Conservation (phyloP, 2,329 filamentous ascomycete genomes). For the Cryoendolithus antarcticus region DNA sequence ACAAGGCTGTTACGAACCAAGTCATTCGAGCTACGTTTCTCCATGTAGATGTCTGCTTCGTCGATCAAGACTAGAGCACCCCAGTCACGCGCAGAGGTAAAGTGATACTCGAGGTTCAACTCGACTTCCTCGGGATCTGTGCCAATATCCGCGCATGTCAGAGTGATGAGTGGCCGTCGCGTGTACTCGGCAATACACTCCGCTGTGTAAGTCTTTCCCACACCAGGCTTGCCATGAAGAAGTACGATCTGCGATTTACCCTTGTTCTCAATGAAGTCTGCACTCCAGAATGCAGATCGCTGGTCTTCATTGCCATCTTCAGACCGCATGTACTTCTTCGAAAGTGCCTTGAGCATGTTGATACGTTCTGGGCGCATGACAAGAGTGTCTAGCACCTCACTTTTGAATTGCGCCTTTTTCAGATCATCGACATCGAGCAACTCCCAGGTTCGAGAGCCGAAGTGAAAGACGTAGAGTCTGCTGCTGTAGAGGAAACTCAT, state of each 20-base stretch:
- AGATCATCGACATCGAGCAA: constrained; percentile 14
- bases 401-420: constrained; percentile 16
- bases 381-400: constrained; percentile 18
- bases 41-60: constrained; percentile 50
- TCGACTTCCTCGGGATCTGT: constrained; percentile 8
- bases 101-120: constrained; percentile 9
- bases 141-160: constrained; percentile 12
- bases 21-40: constrained; percentile 30
- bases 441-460: constrained; percentile 11
- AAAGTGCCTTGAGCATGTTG: constrained; percentile 17
- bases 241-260: constrained; percentile 25
- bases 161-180: constrained; percentile 30
- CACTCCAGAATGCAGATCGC: constrained; percentile 13
- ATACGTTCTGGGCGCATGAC: constrained; percentile 20
- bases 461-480: constrained; percentile 4
- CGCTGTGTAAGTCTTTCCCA: constrained; percentile 23
- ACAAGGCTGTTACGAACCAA: constrained; percentile 25
- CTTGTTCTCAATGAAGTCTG: constrained; percentile 23
- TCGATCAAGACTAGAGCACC: constrained; percentile 44
- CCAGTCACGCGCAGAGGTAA: constrained; percentile 40
- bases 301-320: not conserved
- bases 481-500: constrained; percentile 4
- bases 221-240: constrained; percentile 23
- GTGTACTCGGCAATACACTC: constrained; percentile 20
- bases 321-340: constrained; percentile 14